A percentile compares a stretch with the other conserved stretches of the same genome.
phyloP scores from a whole-genome alignment of 2,329 filamentous ascomycete genomes.

The Neopestalotiopsis clavispora region DNA sequence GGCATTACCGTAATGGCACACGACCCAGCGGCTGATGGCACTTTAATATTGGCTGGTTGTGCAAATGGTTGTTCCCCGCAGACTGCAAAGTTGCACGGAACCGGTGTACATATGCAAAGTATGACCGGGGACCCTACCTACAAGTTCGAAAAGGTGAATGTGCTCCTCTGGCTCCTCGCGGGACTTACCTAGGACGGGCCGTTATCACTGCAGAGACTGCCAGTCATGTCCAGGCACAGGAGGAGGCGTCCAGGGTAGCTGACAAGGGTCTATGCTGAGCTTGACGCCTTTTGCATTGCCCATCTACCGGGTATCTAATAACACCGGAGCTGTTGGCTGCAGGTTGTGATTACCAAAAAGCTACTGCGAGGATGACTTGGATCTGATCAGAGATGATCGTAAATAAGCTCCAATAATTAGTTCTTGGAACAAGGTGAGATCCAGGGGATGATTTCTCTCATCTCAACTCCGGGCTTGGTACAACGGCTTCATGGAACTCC shows the following conservation, averaged over 20 bases:
- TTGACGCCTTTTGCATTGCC: not conserved
- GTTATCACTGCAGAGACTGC: conserved; percentile 22
- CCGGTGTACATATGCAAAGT: conserved; percentile 29
- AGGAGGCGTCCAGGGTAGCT: conserved; percentile 25
- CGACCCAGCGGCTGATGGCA: conserved; percentile 42
- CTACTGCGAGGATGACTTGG: not conserved
- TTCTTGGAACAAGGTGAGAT: not conserved
- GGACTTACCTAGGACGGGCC: conserved; percentile 23
- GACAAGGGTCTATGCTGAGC: conserved; percentile 15
- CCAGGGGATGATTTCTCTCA: not conserved
- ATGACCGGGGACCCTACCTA: conserved; percentile 7
- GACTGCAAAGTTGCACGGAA: conserved; percentile 39
- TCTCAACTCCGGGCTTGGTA: not conserved
- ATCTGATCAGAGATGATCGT: not conserved
- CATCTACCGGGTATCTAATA: not conserved
- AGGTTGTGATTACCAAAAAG: not conserved
- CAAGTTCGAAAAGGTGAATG: not conserved
- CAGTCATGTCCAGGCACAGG: conserved; percentile 27
- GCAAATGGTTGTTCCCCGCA: conserved; percentile 43
- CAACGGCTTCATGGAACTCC: not conserved
- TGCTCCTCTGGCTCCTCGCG: not conserved
- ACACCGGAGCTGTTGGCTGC: not conserved
- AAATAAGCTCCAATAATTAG: not conserved
- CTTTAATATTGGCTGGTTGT: conserved; percentile 59
- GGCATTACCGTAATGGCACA: conserved; percentile 19